Percentiles rank a stretch among this genome's conserved stretches.
phyloP scores from a whole-genome alignment of 2,329 filamentous ascomycete genomes.

The Kalmusia sp. region DNA sequence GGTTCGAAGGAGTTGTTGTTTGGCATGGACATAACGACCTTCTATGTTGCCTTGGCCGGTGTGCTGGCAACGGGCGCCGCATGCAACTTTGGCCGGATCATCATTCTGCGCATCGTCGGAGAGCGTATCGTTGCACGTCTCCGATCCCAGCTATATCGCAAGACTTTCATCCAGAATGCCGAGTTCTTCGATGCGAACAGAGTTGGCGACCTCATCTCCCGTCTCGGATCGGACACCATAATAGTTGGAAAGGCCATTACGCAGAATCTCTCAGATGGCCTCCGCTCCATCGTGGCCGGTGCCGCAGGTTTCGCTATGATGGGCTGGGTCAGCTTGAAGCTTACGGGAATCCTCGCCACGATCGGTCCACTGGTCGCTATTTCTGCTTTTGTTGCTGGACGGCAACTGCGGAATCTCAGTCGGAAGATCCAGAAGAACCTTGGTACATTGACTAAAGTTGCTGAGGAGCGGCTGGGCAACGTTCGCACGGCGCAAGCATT shows the following conservation, averaged over 20 bases:
- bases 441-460: constrained; percentile 92
- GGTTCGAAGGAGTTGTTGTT: constrained; percentile 73
- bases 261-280: constrained; percentile 95
- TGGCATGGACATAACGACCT: constrained; percentile 83
- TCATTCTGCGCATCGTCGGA: constrained; percentile 91
- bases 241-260: constrained; percentile 99
- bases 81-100: constrained; percentile 92
- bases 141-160: constrained; percentile 86
- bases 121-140: constrained; percentile 92
- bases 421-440: constrained; percentile 93
- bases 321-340: constrained; percentile 91
- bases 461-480: constrained; percentile 96
- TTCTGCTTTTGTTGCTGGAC: constrained; percentile 89
- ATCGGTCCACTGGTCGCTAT: constrained; percentile 92
- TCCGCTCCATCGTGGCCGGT: constrained; percentile 88
- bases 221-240: constrained; percentile 93
- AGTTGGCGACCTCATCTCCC: constrained; percentile 93
- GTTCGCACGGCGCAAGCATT: constrained; percentile 97
- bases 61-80: constrained; percentile 83
- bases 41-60: constrained; percentile 78
- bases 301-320: constrained; percentile 89
- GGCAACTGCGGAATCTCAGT: constrained; percentile 86
- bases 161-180: constrained; percentile 95
- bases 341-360: constrained; percentile 84
- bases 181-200: constrained; percentile 99